A percentile compares a stretch with the other conserved stretches of the same genome.
Evolutionary conservation across 2,329 filamentous ascomycete genomes (phyloP).

Genomic region (Aspergillus sp.): DNA sequence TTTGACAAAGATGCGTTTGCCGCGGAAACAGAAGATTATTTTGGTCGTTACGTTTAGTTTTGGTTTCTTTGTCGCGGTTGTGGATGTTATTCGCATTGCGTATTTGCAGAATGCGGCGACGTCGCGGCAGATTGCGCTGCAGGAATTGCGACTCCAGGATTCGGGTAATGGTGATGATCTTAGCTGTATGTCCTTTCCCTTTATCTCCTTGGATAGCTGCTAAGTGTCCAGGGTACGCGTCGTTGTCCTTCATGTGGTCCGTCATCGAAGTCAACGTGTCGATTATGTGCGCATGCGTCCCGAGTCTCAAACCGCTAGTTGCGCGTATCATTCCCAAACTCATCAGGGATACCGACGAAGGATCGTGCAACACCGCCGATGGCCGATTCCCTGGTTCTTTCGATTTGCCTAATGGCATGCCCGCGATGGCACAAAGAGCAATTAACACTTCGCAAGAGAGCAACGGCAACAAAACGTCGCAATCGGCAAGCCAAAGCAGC

Average conservation of each 20-base stretch:
- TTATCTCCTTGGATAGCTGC: background rate
- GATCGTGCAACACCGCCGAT: slow-evolving; percentile 9
- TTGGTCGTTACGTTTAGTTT: slow-evolving; percentile 79
- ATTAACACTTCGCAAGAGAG: slow-evolving; percentile 3
- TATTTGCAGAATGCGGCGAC: slow-evolving; percentile 70
- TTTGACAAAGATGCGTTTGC: slow-evolving; percentile 76
- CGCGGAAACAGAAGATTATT: slow-evolving; percentile 78
- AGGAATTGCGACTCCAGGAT: slow-evolving; percentile 29
- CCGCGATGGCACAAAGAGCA: slow-evolving; percentile 1
- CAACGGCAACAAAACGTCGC: slow-evolving; percentile 13
- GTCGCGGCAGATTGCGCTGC: slow-evolving; percentile 25
- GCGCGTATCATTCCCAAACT: slow-evolving; percentile 54
- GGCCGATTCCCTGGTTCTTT: slow-evolving; percentile 2
- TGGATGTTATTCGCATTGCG: slow-evolving; percentile 84
- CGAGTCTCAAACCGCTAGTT: slow-evolving; percentile 79
- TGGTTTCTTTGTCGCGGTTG: slow-evolving; percentile 77
- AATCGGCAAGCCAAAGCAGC: slow-evolving; percentile 11
- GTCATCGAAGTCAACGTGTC: slow-evolving; percentile 85
- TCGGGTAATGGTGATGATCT: slow-evolving; percentile 44
- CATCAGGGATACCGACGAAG: slow-evolving; percentile 43
- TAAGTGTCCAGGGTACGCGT: slow-evolving; percentile 66
- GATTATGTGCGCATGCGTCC: slow-evolving; percentile 87
- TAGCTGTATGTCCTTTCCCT: slow-evolving; percentile 35
- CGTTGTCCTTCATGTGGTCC: slow-evolving; percentile 86
- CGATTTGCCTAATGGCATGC: background rate